Percentiles rank a stretch among this genome's conserved stretches.
These are phyloP conservation scores for Colletotrichum scovillei DNA, from an alignment of 2,329 filamentous ascomycete species.

Conservation along the genomic window DNA sequence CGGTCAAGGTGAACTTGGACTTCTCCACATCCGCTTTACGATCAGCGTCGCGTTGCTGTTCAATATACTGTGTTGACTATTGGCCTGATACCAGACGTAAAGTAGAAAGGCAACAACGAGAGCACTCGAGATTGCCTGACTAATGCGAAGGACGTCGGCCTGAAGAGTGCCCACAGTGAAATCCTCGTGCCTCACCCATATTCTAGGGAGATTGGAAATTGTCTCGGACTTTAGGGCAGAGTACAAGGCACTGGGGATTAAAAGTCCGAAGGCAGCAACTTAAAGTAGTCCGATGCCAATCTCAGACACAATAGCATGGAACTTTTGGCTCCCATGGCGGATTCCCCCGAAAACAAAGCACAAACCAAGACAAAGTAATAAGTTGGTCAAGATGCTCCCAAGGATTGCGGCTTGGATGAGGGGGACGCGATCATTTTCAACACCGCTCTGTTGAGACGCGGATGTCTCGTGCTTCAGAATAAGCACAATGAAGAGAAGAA, in stretches of 20 bases:
- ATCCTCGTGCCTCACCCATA: conserved; percentile 39
- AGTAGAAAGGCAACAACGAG: conserved; percentile 69
- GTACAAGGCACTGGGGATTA: conserved; percentile 50
- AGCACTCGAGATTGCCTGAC: conserved; percentile 70
- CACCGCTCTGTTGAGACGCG: conserved; percentile 37
- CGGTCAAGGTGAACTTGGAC: conserved; percentile 73
- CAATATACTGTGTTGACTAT: conserved; percentile 65
- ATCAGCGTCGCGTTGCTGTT: conserved; percentile 67
- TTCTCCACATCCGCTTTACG: conserved; percentile 66
- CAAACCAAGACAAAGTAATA: conserved; percentile 73
- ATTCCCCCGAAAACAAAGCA: conserved; percentile 77
- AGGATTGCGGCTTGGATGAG: conserved; percentile 78
- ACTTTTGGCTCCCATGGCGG: conserved; percentile 67
- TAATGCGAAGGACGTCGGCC: conserved; percentile 66
- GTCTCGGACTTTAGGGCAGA: conserved; percentile 47
- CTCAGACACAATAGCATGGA: conserved; percentile 75
- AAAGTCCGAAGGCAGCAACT: conserved; percentile 60
- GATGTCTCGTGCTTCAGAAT: conserved; percentile 51
- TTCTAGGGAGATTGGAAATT: conserved; percentile 37
- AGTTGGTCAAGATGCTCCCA: conserved; percentile 75
- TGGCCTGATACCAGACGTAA: conserved; percentile 71
- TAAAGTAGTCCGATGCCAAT: conserved; percentile 74
- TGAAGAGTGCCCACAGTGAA: conserved; percentile 52
- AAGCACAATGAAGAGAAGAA: conserved; percentile 75
- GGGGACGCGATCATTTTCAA: conserved; percentile 56